Percentiles rank a stretch among this genome's conserved stretches.
These are phyloP conservation scores for Dentipellis fragilis DNA, from an alignment of 768 basidiomycete genomes.

Conservation along the genomic window DNA sequence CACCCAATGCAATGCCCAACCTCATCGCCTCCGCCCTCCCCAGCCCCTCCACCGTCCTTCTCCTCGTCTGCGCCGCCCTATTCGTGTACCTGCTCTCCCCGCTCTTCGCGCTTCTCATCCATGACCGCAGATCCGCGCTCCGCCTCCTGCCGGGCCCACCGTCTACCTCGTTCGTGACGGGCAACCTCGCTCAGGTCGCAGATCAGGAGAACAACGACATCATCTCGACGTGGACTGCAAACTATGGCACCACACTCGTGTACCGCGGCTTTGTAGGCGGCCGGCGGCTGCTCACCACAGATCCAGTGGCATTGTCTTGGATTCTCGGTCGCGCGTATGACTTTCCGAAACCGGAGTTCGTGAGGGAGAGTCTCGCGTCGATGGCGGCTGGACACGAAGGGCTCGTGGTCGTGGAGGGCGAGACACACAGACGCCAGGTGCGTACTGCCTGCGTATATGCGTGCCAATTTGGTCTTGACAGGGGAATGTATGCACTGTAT, in stretches of 20 bases:
- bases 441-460: slow-evolving; percentile 8
- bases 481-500: neutral
- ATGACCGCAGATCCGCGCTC: slow-evolving; percentile 39
- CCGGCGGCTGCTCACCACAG: slow-evolving; percentile 46
- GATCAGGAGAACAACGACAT: slow-evolving; percentile 49
- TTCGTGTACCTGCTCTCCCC: slow-evolving; percentile 22
- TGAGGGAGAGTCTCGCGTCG: slow-evolving; percentile 37
- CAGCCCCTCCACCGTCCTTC: slow-evolving; percentile 1
- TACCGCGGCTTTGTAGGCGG: slow-evolving; percentile 45
- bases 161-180: slow-evolving; percentile 37
- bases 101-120: slow-evolving; percentile 31
- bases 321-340: slow-evolving; percentile 47
- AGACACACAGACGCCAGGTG: slow-evolving; percentile 45
- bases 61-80: slow-evolving; percentile 4
- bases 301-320: slow-evolving; percentile 45
- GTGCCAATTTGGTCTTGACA: neutral
- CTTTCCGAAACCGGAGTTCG: slow-evolving; percentile 54
- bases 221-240: slow-evolving; percentile 33
- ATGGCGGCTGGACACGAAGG: slow-evolving; percentile 44
- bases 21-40: slow-evolving; percentile 1
- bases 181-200: slow-evolving; percentile 43
- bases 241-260: slow-evolving; percentile 39
- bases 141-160: slow-evolving; percentile 37
- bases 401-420: slow-evolving; percentile 43
- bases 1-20: neutral